These are phyloP conservation scores for Pichia occidentalis DNA, from an alignment of 805 yeast genomes.

Conservation along the genomic window DNA sequence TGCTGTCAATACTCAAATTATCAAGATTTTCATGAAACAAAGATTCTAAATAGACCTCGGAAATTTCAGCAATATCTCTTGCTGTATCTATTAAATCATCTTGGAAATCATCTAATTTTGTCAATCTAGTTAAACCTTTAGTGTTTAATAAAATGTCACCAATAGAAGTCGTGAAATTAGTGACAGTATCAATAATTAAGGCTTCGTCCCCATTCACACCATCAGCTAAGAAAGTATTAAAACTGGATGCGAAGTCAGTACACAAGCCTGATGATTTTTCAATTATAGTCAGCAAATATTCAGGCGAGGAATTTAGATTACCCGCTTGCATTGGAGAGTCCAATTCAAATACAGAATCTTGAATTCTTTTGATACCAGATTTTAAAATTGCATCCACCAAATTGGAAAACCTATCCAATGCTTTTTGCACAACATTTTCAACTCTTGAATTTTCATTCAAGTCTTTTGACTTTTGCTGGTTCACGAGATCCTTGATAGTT, in stretches of 20 bases:
- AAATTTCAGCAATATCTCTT: slow-evolving; percentile 50
- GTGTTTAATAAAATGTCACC: slow-evolving; percentile 58
- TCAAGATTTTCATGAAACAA: slow-evolving; percentile 47
- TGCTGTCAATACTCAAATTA: slow-evolving; percentile 52
- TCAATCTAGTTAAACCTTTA: slow-evolving; percentile 59
- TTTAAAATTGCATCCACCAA: slow-evolving; percentile 66
- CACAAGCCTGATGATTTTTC: slow-evolving; percentile 67
- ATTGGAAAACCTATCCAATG: slow-evolving; percentile 41
- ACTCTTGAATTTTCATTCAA: slow-evolving; percentile 52
- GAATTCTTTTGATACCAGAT: slow-evolving; percentile 65
- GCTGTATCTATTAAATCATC: slow-evolving; percentile 45
- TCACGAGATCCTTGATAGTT: slow-evolving; percentile 55
- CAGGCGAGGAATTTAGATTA: slow-evolving; percentile 68
- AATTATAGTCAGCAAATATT: slow-evolving; percentile 55
- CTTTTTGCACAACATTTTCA: slow-evolving; percentile 43
- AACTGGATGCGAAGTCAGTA: slow-evolving; percentile 73
- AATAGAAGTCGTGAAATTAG: slow-evolving; percentile 55
- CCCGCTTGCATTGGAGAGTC: slow-evolving; percentile 81
- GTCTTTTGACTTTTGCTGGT: slow-evolving; percentile 40
- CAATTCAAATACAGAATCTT: slow-evolving; percentile 62
- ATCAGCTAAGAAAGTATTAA: slow-evolving; percentile 70
- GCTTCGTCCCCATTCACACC: slow-evolving; percentile 64
- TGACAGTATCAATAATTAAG: slow-evolving; percentile 53
- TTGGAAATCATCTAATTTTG: slow-evolving; percentile 44
- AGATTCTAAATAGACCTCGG: slow-evolving; percentile 56